phyloP scores from a whole-genome alignment of 2,329 filamentous ascomycete genomes.

The Penicillium hesseltinei region DNA sequence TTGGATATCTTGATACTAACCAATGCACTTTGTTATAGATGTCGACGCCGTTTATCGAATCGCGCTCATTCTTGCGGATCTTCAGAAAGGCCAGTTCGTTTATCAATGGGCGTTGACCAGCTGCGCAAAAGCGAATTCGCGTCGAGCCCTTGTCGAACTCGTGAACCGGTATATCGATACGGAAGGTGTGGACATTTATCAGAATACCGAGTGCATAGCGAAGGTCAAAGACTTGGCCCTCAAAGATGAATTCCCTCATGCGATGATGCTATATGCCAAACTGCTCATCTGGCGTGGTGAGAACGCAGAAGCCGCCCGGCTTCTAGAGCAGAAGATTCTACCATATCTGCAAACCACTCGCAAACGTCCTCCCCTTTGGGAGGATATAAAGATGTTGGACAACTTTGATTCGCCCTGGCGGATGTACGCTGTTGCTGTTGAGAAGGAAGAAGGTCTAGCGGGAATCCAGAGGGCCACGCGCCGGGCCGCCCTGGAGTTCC shows the following conservation, averaged over 20 bases:
- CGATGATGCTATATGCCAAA: slow-evolving; percentile 31
- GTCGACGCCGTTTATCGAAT: slow-evolving; percentile 28
- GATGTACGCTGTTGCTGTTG: slow-evolving; percentile 22
- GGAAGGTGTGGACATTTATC: not conserved
- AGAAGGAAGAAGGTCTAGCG: slow-evolving; percentile 1
- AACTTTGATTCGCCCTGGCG: slow-evolving; percentile 29
- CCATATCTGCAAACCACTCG: slow-evolving; percentile 20
- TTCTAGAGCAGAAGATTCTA: slow-evolving; percentile 30
- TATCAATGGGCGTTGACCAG: slow-evolving; percentile 23
- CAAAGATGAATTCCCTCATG: slow-evolving; percentile 26
- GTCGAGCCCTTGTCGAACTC: slow-evolving; percentile 17
- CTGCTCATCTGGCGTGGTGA: slow-evolving; percentile 24
- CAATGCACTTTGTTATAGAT: slow-evolving; percentile 11
- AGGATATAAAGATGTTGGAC: slow-evolving; percentile 13
- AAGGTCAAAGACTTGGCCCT: slow-evolving; percentile 25
- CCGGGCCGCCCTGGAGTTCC: slow-evolving; percentile 31
- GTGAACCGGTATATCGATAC: slow-evolving; percentile 10
- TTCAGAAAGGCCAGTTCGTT: not conserved
- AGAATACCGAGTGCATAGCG: slow-evolving; percentile 13
- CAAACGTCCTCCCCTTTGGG: not conserved
- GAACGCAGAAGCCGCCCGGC: slow-evolving; percentile 19
- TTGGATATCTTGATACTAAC: not conserved
- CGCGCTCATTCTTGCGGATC: slow-evolving; percentile 10
- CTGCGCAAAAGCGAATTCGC: slow-evolving; percentile 24
- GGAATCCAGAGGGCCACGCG: slow-evolving; percentile 24